Evolutionary conservation across 106 monocot species (phyloP).

Genomic region (Platanthera zijinensis): DNA sequence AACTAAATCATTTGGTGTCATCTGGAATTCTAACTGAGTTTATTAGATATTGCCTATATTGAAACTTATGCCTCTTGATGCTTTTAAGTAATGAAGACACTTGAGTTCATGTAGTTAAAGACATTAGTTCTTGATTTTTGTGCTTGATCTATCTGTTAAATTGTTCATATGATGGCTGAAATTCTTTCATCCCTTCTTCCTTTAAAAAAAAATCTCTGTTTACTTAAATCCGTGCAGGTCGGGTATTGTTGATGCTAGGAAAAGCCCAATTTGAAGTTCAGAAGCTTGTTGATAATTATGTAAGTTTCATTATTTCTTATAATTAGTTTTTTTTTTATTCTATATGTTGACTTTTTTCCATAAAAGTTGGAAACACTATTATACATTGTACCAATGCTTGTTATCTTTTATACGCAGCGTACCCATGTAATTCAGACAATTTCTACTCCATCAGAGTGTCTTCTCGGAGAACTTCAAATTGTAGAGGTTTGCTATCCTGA

Average conservation of each 20-base stretch:
- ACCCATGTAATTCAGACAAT: constrained; percentile 60
- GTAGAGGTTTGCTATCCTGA: constrained; percentile 55
- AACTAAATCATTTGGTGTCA: neutral
- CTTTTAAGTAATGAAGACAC: neutral
- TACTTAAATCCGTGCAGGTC: constrained; percentile 28
- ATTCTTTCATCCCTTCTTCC: neutral
- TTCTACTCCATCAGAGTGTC: constrained; percentile 63
- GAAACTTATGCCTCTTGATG: neutral
- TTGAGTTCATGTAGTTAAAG: neutral
- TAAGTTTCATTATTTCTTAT: constrained; percentile 24
- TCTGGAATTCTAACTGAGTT: neutral
- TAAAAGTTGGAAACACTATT: neutral
- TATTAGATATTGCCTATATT: neutral
- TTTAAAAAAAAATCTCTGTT: neutral
- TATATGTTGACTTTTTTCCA: neutral
- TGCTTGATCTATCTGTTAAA: neutral
- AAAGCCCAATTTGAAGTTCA: constrained; percentile 80
- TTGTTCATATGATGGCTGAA: neutral
- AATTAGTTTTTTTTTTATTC: neutral
- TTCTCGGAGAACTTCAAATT: constrained; percentile 63
- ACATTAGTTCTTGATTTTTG: neutral
- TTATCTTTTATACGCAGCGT: constrained; percentile 35
- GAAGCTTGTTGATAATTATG: constrained; percentile 71
- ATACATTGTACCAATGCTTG: constrained; percentile 2
- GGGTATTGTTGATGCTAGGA: constrained; percentile 65